These are phyloP conservation scores for Trichomonascaceae sp. DNA, from an alignment of 1,139 yeast genomes.

Conservation along the genomic window DNA sequence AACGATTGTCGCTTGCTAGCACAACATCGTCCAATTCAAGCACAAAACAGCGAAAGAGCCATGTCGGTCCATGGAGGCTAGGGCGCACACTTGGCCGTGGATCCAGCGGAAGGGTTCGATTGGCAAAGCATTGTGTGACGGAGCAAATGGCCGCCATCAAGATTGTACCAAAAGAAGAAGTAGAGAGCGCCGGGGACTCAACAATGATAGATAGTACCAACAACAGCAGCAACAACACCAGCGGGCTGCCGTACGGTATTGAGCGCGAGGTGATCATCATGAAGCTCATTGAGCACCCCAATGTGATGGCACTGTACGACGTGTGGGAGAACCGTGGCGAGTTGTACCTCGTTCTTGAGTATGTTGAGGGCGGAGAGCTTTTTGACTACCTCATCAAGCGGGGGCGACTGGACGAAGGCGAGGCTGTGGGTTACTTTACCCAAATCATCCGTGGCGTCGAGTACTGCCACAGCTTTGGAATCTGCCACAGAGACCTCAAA, in stretches of 20 bases:
- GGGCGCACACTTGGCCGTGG: constrained; percentile 95
- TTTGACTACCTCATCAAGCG: constrained; percentile 82
- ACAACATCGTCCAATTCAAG: neutral
- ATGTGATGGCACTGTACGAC: constrained; percentile 89
- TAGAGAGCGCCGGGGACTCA: constrained; percentile 15
- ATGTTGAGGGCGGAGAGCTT: constrained; percentile 94
- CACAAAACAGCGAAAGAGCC: constrained; percentile 46
- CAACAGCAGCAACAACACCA: constrained; percentile 30
- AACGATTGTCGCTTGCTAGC: neutral
- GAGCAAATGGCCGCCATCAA: constrained; percentile 94
- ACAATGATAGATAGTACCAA: constrained; percentile 7
- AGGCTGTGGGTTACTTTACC: constrained; percentile 80
- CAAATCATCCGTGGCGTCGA: constrained; percentile 88
- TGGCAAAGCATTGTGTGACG: constrained; percentile 74
- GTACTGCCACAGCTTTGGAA: constrained; percentile 88
- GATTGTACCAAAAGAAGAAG: constrained; percentile 77
- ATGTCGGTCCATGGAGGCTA: constrained; percentile 92
- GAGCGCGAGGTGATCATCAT: constrained; percentile 91
- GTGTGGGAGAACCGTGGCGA: constrained; percentile 98
- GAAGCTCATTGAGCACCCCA: constrained; percentile 84
- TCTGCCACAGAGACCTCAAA: constrained; percentile 83
- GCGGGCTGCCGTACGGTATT: constrained; percentile 77
- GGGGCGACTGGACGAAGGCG: constrained; percentile 78
- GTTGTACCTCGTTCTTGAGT: constrained; percentile 71
- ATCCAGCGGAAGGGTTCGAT: constrained; percentile 83